A percentile compares a stretch with the other conserved stretches of the same genome.
Conservation (phyloP, 345 rosid genomes). For the Punica granatum region DNA sequence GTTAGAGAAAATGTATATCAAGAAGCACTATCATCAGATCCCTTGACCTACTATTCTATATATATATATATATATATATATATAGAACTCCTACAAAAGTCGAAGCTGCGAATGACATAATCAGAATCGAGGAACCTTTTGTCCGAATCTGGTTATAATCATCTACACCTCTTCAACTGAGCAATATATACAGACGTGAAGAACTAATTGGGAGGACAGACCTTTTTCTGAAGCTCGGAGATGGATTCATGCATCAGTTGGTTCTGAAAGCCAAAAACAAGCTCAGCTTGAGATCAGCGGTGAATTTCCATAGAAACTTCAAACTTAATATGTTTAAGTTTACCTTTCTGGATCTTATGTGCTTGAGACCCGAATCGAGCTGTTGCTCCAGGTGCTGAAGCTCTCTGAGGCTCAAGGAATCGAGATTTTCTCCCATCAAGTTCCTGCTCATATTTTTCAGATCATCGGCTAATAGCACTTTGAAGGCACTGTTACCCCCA, state of each 20-base stretch:
- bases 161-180: background rate
- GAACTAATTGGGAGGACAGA: slow-evolving; percentile 13
- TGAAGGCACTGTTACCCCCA: background rate
- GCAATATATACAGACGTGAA: background rate
- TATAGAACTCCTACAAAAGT: too few relatives aligned
- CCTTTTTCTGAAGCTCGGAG: slow-evolving; percentile 82
- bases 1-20: background rate
- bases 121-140: too few relatives aligned
- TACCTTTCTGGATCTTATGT: slow-evolving; percentile 67
- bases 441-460: slow-evolving; percentile 33
- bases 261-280: slow-evolving; percentile 33
- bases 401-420: slow-evolving; percentile 55
- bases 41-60: background rate
- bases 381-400: slow-evolving; percentile 84
- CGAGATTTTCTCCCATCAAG: slow-evolving; percentile 85
- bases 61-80: too few relatives aligned
- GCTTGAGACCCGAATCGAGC: slow-evolving; percentile 66
- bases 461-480: background rate
- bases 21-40: background rate
- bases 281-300: background rate
- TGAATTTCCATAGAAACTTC: background rate
- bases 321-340: background rate
- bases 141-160: too few relatives aligned
- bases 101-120: too few relatives aligned
- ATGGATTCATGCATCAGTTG: slow-evolving; percentile 78